Base-by-base conservation (phyloP, 1,284 basidiomycete genomes). In the Hymenochaete sp. region DNA sequence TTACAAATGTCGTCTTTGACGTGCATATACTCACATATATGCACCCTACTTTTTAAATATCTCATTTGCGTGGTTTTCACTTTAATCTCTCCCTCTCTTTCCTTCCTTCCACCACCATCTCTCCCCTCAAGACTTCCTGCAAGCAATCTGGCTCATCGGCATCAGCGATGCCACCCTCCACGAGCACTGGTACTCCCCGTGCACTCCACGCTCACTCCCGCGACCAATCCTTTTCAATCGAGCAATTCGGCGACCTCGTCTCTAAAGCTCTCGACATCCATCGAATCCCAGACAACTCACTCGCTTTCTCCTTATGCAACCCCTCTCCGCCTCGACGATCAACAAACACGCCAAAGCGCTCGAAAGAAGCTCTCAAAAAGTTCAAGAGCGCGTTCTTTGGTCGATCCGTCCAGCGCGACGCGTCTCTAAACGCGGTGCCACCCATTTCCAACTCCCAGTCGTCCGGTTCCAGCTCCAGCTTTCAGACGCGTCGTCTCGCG, bases 191-290 rank as follows among this genome's bases (percentile, higher is more conserved):
- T 21, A 19, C 19, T 10, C 38, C n/a, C n/a, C 16, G 2, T 11
- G 9, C 11, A 26, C 32, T 16, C 24, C 18, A 7, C 22, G 19
- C 26, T 7, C n/a, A 19, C 25, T 18, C 28, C 33, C 45, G 36
- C 18, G 38, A 41, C 16, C 45, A 14, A 16, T 32, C 45, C 6
- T 51, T 51, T 38, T 38, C 45, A 21, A 33, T 51, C 9, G 33
- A 51, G 18, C 41, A 51, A 14, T 51, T 51, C 33, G 31, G 40
- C 22, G 41, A 44, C 2, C 45, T 51, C 35, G 49, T 51, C 35
- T 38, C 45, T 5, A 26, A 36, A 26, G 49, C 49, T 3, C 49
- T 51, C 22, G 45, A 47, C 36, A 27, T 47, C 10, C 45, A 51
- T n/a, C 24, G 40, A 7, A 24, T 47, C 31, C 48, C 49, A 24